Evolutionary conservation across 768 basidiomycete genomes (phyloP).

Genomic region (Lactarius psammicola): DNA sequence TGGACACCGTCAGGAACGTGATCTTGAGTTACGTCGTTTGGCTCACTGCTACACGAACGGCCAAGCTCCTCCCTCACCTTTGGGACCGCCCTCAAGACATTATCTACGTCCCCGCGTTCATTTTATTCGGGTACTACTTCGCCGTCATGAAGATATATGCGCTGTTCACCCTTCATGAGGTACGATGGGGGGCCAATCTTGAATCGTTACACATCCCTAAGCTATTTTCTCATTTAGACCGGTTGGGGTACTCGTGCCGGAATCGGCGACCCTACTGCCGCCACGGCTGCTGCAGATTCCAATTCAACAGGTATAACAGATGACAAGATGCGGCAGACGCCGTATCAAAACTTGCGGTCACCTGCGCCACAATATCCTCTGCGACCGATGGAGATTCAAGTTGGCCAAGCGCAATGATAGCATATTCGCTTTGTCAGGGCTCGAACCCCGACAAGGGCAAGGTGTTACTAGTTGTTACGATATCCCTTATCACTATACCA

Average conservation of each 20-base stretch:
- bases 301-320: constrained; percentile 31
- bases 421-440: constrained; percentile 4
- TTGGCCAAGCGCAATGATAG: constrained; percentile 32
- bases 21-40: constrained; percentile 64
- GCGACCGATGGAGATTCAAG: constrained; percentile 37
- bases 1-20: constrained; percentile 54
- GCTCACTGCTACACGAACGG: constrained; percentile 67
- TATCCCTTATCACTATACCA: constrained; percentile 23
- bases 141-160: constrained; percentile 94
- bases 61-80: constrained; percentile 67
- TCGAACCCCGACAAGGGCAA: not conserved
- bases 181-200: constrained; percentile 34
- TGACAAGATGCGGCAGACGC: constrained; percentile 18
- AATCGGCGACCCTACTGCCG: constrained; percentile 79
- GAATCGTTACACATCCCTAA: not conserved
- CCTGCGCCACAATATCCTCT: constrained; percentile 30
- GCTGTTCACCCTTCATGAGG: constrained; percentile 85
- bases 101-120: constrained; percentile 60
- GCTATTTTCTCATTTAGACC: constrained; percentile 47
- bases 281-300: constrained; percentile 64
- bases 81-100: constrained; percentile 58
- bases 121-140: constrained; percentile 92
- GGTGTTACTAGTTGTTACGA: constrained; percentile 17
- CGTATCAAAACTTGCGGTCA: constrained; percentile 28
- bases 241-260: constrained; percentile 96